Evolutionary conservation across 2,329 filamentous ascomycete genomes (phyloP).

Genomic region (Fusarium subglutinans): DNA sequence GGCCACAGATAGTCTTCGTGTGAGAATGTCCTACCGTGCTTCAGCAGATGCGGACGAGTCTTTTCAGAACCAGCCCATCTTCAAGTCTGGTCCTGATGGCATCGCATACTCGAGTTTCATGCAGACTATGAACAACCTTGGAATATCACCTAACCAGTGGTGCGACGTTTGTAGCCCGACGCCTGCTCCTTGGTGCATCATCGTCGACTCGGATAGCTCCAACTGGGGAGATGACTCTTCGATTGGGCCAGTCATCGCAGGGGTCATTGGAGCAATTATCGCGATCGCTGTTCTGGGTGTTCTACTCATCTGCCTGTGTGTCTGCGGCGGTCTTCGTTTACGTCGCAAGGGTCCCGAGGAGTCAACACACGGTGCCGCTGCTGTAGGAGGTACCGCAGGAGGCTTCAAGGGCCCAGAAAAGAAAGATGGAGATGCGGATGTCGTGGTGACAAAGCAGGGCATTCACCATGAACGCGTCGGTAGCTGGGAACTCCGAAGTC

Average conservation of each 20-base stretch:
- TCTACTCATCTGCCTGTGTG: slow-evolving; percentile 45
- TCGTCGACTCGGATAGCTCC: background rate
- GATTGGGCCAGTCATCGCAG: slow-evolving; percentile 53
- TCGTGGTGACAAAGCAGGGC: slow-evolving; percentile 52
- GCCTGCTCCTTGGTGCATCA: slow-evolving; percentile 51
- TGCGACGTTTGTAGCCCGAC: slow-evolving; percentile 53
- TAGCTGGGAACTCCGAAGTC: slow-evolving; percentile 58
- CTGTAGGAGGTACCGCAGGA: slow-evolving; percentile 45
- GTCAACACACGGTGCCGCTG: background rate
- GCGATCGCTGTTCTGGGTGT: slow-evolving; percentile 50
- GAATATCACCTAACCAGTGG: slow-evolving; percentile 52
- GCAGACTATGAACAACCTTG: slow-evolving; percentile 48
- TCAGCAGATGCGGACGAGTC: slow-evolving; percentile 50
- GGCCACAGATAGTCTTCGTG: slow-evolving; percentile 52
- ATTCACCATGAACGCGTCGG: slow-evolving; percentile 56
- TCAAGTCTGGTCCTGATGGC: slow-evolving; percentile 48
- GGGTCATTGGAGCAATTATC: slow-evolving; percentile 57
- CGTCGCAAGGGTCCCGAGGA: slow-evolving; percentile 26
- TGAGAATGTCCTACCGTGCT: slow-evolving; percentile 67
- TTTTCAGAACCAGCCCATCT: slow-evolving; percentile 53
- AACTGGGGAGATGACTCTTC: background rate
- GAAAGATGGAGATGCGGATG: slow-evolving; percentile 55
- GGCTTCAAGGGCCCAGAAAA: slow-evolving; percentile 59
- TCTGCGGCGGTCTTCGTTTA: slow-evolving; percentile 48
- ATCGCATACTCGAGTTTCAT: slow-evolving; percentile 54